Percentiles rank a stretch among this genome's conserved stretches.
Conservation (phyloP, 2,329 filamentous ascomycete species). For the Fusarium bulbicola region DNA sequence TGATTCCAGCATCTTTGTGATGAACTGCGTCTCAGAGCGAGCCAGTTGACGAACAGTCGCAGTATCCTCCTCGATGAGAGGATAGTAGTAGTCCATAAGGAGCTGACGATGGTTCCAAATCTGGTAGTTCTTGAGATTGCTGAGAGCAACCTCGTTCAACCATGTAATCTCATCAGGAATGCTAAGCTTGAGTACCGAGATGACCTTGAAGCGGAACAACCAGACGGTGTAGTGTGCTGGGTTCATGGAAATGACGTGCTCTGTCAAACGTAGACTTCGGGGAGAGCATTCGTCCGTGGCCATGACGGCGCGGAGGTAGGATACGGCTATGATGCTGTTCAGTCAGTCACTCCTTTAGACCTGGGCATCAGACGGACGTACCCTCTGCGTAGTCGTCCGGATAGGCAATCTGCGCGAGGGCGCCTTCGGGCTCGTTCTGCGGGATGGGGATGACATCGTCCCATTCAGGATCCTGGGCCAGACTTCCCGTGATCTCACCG, state of each 20-base stretch:
- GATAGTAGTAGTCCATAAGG: conserved; percentile 67
- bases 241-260: conserved; percentile 91
- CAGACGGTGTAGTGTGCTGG: conserved; percentile 98
- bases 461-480: conserved; percentile 77
- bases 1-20: conserved; percentile 80
- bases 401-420: conserved; percentile 93
- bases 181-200: conserved; percentile 72
- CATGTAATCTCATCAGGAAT: conserved; percentile 80
- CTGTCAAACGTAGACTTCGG: conserved; percentile 81
- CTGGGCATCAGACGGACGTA: conserved; percentile 46
- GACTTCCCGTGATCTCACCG: conserved; percentile 56
- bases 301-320: conserved; percentile 95
- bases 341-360: conserved; percentile 33
- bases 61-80: conserved; percentile 66
- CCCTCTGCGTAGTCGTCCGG: conserved; percentile 86
- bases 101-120: conserved; percentile 86
- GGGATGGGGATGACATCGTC: conserved; percentile 85
- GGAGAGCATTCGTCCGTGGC: conserved; percentile 83
- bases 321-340: conserved; percentile 69
- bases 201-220: conserved; percentile 88
- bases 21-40: conserved; percentile 76
- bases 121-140: conserved; percentile 97
- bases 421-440: conserved; percentile 82
- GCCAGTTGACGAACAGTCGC: conserved; percentile 67
- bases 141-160: conserved; percentile 84